Conservation (phyloP, 169 alveolate species). For the Pseudocohnilembus persalinus region DNA sequence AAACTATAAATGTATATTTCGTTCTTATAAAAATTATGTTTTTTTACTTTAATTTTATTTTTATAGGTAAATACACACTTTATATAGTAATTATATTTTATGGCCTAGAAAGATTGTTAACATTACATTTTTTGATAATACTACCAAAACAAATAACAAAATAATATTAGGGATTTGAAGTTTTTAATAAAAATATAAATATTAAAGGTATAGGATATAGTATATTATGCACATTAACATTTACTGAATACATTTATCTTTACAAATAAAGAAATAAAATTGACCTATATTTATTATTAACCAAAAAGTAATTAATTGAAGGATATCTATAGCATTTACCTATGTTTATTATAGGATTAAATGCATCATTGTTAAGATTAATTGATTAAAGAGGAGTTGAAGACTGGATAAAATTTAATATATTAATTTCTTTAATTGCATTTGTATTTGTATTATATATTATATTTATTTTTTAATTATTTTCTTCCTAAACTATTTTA, state of each 20-base stretch:
- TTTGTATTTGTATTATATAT: background rate
- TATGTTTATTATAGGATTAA: background rate
- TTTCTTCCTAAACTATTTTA: no score
- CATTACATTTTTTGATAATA: background rate
- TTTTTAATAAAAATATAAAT: no score
- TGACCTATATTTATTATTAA: background rate
- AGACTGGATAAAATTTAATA: no score
- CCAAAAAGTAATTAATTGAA: background rate
- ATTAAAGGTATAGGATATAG: background rate
- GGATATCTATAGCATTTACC: background rate
- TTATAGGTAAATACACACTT: background rate
- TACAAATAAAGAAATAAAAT: background rate
- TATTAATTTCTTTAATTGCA: background rate
- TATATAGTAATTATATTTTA: background rate
- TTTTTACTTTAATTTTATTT: no score
- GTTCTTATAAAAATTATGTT: no score
- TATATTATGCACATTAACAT: background rate
- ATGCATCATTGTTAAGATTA: background rate
- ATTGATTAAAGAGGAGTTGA: background rate
- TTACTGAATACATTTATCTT: background rate
- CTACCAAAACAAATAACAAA: background rate
- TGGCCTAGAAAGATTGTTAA: background rate
- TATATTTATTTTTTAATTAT: no score
- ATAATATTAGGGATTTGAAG: background rate
- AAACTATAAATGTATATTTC: no score